Conservation (phyloP, 2,329 filamentous ascomycete genomes). For the Diplocarpon rosae region DNA sequence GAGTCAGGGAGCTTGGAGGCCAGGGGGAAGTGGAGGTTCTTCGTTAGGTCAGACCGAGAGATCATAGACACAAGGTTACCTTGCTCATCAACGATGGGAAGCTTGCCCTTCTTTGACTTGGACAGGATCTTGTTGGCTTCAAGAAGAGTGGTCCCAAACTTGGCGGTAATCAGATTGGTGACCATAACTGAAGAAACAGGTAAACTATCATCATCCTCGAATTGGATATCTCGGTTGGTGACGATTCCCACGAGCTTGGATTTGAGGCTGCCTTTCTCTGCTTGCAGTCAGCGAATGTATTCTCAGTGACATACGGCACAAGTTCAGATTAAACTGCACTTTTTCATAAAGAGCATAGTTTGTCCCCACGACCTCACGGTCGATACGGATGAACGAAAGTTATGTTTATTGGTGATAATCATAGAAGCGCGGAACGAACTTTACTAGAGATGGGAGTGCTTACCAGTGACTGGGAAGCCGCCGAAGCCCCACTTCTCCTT, state of each 20-base stretch:
- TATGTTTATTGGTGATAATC: slow-evolving; percentile 82
- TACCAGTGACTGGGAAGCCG: slow-evolving; percentile 96
- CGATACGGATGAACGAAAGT: slow-evolving; percentile 99
- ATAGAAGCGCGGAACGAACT: slow-evolving; percentile 34
- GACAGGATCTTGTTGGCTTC: slow-evolving; percentile 91
- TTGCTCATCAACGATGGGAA: slow-evolving; percentile 76
- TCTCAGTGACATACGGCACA: not conserved
- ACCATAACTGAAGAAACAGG: slow-evolving; percentile 89
- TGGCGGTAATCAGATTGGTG: slow-evolving; percentile 82
- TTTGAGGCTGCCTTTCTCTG: slow-evolving; percentile 84
- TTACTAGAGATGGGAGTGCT: slow-evolving; percentile 32
- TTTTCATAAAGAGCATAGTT: slow-evolving; percentile 38
- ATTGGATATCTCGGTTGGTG: slow-evolving; percentile 96
- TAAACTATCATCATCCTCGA: slow-evolving; percentile 64
- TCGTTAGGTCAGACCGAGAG: slow-evolving; percentile 90
- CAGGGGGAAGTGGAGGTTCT: slow-evolving; percentile 94
- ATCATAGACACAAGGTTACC: slow-evolving; percentile 87
- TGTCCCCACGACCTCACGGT: slow-evolving; percentile 80
- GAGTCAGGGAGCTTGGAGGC: slow-evolving; percentile 93
- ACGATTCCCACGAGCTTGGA: slow-evolving; percentile 97
- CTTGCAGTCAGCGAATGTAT: slow-evolving; percentile 30
- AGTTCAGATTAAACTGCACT: slow-evolving; percentile 1
- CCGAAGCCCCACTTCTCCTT: slow-evolving; percentile 99
- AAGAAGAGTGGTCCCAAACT: slow-evolving; percentile 66
- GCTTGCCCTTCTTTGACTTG: slow-evolving; percentile 96